phyloP scores from a whole-genome alignment of 1,284 basidiomycete species.

The Cutaneotrichosporon sp. region DNA sequence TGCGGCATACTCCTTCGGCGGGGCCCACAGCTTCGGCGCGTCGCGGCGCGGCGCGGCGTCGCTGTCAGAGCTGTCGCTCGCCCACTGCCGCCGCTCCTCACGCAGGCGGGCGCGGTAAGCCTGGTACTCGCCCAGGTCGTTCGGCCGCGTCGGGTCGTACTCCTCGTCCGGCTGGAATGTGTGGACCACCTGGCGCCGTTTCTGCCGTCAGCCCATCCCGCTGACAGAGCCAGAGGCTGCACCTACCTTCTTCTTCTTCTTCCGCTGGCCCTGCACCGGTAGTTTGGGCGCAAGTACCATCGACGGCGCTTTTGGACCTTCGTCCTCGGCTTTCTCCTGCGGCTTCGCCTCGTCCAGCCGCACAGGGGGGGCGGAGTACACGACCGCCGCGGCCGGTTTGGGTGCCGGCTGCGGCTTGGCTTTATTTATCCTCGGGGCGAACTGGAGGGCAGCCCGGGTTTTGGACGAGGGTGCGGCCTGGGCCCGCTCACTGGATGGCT shows the following conservation, averaged over 20 bases:
- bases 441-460: slow-evolving; percentile 29
- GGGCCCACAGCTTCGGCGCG: slow-evolving; percentile 45
- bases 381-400: slow-evolving; percentile 10
- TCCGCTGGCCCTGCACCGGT: slow-evolving; percentile 1
- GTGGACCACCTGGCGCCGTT: slow-evolving; percentile 25
- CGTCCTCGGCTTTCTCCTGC: not conserved
- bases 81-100: slow-evolving; percentile 30
- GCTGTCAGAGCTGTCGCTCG: slow-evolving; percentile 39
- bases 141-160: slow-evolving; percentile 47
- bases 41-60: slow-evolving; percentile 44
- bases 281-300: slow-evolving; percentile 34
- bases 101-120: slow-evolving; percentile 36
- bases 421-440: slow-evolving; percentile 41
- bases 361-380: slow-evolving; percentile 13
- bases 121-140: slow-evolving; percentile 48
- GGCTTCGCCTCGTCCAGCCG: slow-evolving; percentile 3
- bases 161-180: slow-evolving; percentile 45
- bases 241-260: slow-evolving; percentile 40
- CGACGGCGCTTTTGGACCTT: slow-evolving; percentile 30
- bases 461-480: not conserved
- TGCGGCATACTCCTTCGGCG: slow-evolving; percentile 34
- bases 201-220: not conserved
- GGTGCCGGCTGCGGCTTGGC: slow-evolving; percentile 23
- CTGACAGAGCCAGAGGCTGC: not conserved
- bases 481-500: not conserved